Percentiles rank a stretch among this genome's conserved stretches.
These are phyloP conservation scores for Triticum turgidum DNA, from an alignment of 176 grass and related monocot genomes.

Conservation along the genomic window DNA sequence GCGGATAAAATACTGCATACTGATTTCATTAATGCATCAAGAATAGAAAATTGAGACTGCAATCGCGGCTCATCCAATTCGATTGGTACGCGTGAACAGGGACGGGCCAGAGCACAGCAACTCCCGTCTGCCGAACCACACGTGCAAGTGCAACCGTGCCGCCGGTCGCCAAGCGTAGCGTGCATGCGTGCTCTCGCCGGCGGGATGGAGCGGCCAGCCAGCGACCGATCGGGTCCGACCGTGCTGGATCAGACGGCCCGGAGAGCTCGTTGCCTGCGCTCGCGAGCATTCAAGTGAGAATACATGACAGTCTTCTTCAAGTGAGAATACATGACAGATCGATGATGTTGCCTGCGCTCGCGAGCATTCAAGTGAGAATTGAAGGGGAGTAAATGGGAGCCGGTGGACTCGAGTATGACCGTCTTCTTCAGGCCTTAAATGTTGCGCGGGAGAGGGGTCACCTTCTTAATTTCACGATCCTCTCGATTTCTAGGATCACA, in stretches of 20 bases:
- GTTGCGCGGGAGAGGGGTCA: constrained; percentile 1
- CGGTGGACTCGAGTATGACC: constrained; percentile 43
- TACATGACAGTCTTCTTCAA: no score
- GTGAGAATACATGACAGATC: neutral
- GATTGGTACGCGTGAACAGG: neutral
- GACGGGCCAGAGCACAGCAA: neutral
- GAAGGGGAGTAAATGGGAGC: constrained; percentile 50
- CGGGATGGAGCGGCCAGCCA: neutral
- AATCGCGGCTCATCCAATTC: neutral
- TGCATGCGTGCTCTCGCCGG: neutral
- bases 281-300: no score
- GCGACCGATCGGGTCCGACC: neutral
- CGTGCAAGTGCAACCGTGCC: constrained; percentile 16
- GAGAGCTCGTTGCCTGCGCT: neutral
- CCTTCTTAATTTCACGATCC: neutral
- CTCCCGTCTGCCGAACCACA: neutral
- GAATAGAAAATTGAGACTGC: neutral
- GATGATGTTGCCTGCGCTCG: constrained; percentile 23
- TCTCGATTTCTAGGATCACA: constrained; percentile 16
- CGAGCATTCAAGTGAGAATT: constrained; percentile 49
- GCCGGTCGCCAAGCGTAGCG: neutral
- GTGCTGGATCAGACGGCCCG: constrained; percentile 10
- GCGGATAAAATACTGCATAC: neutral
- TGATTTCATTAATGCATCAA: neutral
- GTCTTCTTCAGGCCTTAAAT: constrained; percentile 54